Evolutionary conservation across 257 asterid species (phyloP), one percentile per base, ranked within the genome.

Genomic region (Lantana camara): DNA sequence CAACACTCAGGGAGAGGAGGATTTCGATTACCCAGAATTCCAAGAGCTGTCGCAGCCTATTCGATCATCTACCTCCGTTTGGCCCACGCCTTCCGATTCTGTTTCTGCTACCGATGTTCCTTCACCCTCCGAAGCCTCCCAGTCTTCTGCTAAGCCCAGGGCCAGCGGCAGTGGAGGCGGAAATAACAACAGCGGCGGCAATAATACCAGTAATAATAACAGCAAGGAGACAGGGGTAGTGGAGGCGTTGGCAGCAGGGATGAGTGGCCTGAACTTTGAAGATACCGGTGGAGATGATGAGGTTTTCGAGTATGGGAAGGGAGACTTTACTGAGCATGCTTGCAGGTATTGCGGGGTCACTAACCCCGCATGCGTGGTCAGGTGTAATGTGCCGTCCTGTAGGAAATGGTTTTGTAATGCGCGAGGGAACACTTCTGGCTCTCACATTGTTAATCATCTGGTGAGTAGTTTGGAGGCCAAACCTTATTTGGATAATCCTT

Each of bases 361-460:
- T 2, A 94, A 94, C 79, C 99, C 99, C 2, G 96, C 97, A 0
- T 90, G 97, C 55, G 99, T 94, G 17, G 97, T 81, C 21, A 75
- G 99, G 72, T 94, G 99, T 74, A 94, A 94, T 67, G 95, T 94
- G 51, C 97, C 99, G 0, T 85, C 96, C 0, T 94, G 99, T 75
- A 80, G 99, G 73, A 90, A 90, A 37, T 94, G 97, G 99, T 90
- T 94, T 69, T 94, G 99, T 73, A 94, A 90, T 75, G 90, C 99
- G 1, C 86, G 99, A 22, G 99, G 99, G 74, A 94, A 94, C 64
- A 94, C 99, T 4, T 94, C 99, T 63, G 99, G 99, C 29, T 94
- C 99, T 22, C 97, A 94, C 75, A 94, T 90, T 64, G 97, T 90
- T 51, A 94, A 88, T 83, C 99, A 94, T 81, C 72, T 94, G 90